These are phyloP conservation scores for Penicillium samsonianum DNA, from an alignment of 495 filamentous ascomycete species.

Conservation along the genomic window DNA sequence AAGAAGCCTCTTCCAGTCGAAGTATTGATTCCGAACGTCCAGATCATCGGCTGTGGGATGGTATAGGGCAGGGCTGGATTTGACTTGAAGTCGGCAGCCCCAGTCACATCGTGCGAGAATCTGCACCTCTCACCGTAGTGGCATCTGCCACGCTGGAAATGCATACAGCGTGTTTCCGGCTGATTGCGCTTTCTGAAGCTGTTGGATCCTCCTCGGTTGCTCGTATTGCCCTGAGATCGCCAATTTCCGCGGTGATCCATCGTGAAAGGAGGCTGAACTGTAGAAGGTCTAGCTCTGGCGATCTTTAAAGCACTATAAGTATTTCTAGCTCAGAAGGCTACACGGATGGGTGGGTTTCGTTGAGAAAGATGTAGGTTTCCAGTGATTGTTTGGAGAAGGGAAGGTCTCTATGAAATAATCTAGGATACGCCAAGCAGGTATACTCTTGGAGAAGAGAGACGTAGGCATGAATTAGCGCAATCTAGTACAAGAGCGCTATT, in stretches of 20 bases:
- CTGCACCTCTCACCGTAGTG: slow-evolving; percentile 14
- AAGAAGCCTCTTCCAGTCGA: slow-evolving; percentile 16
- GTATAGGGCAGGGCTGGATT: not conserved
- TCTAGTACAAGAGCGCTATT: too few species aligned
- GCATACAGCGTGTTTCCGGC: not conserved
- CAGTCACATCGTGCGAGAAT: slow-evolving; percentile 12
- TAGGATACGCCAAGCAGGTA: too few species aligned
- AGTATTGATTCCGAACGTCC: slow-evolving; percentile 18
- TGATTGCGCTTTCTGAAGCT: slow-evolving; percentile 9
- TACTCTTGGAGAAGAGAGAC: too few species aligned
- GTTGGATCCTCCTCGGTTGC: slow-evolving; percentile 9
- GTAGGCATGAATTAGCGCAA: too few species aligned
- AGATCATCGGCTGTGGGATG: slow-evolving; percentile 4
- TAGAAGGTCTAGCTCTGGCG: too few species aligned
- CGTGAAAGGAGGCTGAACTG: too few species aligned
- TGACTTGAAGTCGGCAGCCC: slow-evolving; percentile 6
- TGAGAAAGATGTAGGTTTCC: too few species aligned
- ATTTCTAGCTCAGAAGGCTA: too few species aligned
- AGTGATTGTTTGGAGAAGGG: too few species aligned
- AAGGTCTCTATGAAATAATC: too few species aligned
- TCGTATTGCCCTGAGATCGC: slow-evolving; percentile 12
- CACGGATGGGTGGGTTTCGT: too few species aligned
- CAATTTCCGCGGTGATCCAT: slow-evolving; percentile 9
- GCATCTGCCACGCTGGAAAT: slow-evolving; percentile 19
- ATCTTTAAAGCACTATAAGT: too few species aligned